Percentiles rank a stretch among this genome's conserved stretches.
These are phyloP conservation scores for Stagonosporopsis cucurbitacearum DNA, from an alignment of 2,329 filamentous ascomycete species.

Conservation along the genomic window DNA sequence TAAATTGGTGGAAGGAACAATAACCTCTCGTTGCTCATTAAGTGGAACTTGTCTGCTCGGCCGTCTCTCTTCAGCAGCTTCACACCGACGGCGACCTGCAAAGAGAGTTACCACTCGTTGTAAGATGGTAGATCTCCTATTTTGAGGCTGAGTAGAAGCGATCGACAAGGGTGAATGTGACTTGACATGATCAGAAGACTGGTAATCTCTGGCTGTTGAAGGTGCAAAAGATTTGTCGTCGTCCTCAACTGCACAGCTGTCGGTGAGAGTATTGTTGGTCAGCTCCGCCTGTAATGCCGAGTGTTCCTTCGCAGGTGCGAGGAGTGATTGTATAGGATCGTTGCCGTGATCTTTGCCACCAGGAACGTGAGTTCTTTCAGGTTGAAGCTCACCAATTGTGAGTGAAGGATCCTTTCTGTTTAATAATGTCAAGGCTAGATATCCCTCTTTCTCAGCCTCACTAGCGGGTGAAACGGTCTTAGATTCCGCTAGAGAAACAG, in stretches of 20 bases:
- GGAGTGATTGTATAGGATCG: background rate
- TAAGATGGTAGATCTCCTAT: background rate
- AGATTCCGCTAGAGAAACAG: background rate
- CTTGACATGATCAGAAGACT: background rate
- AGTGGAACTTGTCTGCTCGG: background rate
- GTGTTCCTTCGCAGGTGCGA: too few relatives aligned
- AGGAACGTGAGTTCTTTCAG: background rate
- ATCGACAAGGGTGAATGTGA: background rate
- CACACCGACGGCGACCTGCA: constrained; percentile 12
- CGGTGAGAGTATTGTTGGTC: background rate
- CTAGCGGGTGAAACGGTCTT: background rate
- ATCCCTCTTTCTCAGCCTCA: background rate
- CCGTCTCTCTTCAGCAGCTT: background rate
- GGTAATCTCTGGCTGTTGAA: background rate
- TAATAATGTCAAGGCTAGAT: background rate
- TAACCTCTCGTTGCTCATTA: too few relatives aligned
- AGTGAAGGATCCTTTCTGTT: too few relatives aligned
- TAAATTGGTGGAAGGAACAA: background rate
- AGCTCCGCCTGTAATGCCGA: background rate
- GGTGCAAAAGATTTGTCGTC: too few relatives aligned
- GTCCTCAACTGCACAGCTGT: background rate
- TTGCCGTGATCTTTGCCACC: background rate
- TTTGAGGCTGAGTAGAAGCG: background rate
- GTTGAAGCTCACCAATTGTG: background rate
- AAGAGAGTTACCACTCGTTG: constrained; percentile 20